A percentile compares a stretch with the other conserved stretches of the same genome.
Conservation (phyloP, 441 rosid genomes). For the Erysimum cheiri region DNA sequence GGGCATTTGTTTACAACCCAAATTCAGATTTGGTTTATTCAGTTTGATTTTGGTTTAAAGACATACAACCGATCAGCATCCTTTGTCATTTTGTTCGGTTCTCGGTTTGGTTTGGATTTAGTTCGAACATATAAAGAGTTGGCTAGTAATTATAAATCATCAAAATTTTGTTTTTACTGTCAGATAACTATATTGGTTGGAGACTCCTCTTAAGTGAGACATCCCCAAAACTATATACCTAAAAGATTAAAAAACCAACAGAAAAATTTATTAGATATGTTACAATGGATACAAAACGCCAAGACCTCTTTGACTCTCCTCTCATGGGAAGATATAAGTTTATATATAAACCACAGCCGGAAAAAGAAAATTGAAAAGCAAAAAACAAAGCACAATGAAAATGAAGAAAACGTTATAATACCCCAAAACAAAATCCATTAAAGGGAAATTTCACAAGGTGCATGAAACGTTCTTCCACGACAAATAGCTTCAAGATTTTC, state of each 20-base stretch:
- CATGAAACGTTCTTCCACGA: constrained; percentile 97
- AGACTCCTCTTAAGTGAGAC: background rate
- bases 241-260: constrained; percentile 19
- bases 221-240: constrained; percentile 1
- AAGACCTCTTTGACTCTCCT: constrained; percentile 22
- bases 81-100: too few species aligned
- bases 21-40: background rate
- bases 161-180: background rate
- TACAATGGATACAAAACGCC: constrained; percentile 44
- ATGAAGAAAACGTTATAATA: constrained; percentile 11
- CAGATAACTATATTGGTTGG: background rate
- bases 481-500: constrained; percentile 93
- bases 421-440: constrained; percentile 34
- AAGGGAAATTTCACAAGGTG: constrained; percentile 92
- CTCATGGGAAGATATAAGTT: constrained; percentile 25
- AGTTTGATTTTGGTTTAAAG: background rate
- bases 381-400: constrained; percentile 13
- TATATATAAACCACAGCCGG: constrained; percentile 30
- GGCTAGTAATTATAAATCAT: background rate
- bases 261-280: constrained; percentile 34
- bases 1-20: background rate
- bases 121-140: too few species aligned
- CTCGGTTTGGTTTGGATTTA: too few species aligned
- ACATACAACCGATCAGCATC: background rate
- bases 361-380: background rate